These are phyloP conservation scores for Heterobasidion irregulare DNA, from an alignment of 1,284 basidiomycete species.

Conservation along the genomic window DNA sequence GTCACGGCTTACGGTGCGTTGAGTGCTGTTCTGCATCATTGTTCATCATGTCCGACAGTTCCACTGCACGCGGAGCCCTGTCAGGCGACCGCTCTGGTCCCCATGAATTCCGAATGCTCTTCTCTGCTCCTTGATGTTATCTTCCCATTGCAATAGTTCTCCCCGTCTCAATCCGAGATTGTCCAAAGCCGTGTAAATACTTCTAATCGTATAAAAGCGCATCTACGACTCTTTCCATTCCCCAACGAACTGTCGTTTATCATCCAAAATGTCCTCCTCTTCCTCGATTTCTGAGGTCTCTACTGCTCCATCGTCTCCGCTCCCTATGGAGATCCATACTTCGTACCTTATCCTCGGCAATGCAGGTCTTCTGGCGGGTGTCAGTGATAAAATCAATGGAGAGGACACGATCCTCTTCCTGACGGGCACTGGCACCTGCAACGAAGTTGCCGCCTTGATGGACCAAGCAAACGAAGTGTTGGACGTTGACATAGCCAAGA, in stretches of 20 bases:
- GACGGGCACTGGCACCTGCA: not conserved
- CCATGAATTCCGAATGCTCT: not conserved
- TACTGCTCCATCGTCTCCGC: slow-evolving; percentile 1
- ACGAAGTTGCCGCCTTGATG: not conserved
- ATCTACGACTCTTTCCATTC: not conserved
- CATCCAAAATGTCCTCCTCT: not conserved
- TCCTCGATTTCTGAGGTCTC: slow-evolving; percentile 1
- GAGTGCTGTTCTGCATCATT: too few species aligned
- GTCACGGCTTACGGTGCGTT: too few species aligned
- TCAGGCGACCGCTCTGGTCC: too few species aligned
- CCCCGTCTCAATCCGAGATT: too few species aligned
- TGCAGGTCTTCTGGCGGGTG: not conserved
- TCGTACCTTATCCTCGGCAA: not conserved
- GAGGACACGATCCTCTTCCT: slow-evolving; percentile 3
- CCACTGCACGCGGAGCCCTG: too few species aligned
- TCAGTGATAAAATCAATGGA: not conserved
- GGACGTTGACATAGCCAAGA: not conserved
- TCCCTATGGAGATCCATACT: not conserved
- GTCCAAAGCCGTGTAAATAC: not conserved
- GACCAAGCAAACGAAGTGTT: not conserved
- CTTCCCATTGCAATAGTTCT: not conserved
- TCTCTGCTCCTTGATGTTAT: not conserved
- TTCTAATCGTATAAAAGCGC: not conserved
- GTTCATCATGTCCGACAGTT: too few species aligned
- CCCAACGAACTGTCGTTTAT: not conserved